A percentile compares a stretch with the other conserved stretches of the same genome.
These are phyloP conservation scores for Nakazawaea molendinolei DNA, from an alignment of 805 yeast species.

Conservation along the genomic window DNA sequence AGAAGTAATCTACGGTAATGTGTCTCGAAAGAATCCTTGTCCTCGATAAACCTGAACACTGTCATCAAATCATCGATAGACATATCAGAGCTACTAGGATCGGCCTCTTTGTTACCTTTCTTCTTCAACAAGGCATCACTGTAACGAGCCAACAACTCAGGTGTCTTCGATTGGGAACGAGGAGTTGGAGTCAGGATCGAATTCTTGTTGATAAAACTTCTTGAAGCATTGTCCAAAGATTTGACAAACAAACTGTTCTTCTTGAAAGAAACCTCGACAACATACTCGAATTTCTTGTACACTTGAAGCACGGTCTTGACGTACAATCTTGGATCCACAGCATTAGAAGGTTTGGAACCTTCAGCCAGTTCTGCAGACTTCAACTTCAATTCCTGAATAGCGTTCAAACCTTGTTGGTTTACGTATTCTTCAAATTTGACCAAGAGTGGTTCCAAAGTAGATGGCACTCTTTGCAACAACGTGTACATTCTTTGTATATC, in stretches of 20 bases:
- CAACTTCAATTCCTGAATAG: constrained; percentile 50
- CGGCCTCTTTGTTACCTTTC: constrained; percentile 62
- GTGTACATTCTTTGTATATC: constrained; percentile 76
- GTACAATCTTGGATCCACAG: constrained; percentile 69
- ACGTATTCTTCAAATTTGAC: constrained; percentile 68
- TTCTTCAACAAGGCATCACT: constrained; percentile 78
- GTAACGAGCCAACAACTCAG: constrained; percentile 86
- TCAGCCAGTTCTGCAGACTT: constrained; percentile 21
- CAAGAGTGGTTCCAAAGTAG: constrained; percentile 74
- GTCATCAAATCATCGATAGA: constrained; percentile 80
- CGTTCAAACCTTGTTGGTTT: constrained; percentile 51
- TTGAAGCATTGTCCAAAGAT: constrained; percentile 86
- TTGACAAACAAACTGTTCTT: constrained; percentile 74
- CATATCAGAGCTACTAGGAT: constrained; percentile 52
- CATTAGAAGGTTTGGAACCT: constrained; percentile 26
- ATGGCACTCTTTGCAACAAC: constrained; percentile 70
- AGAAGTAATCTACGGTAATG: constrained; percentile 87
- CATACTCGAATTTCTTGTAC: constrained; percentile 57
- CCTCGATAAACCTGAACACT: constrained; percentile 80
- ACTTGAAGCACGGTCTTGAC: constrained; percentile 70
- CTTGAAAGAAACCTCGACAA: constrained; percentile 62
- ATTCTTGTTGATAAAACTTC: constrained; percentile 75
- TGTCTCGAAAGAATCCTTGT: constrained; percentile 92
- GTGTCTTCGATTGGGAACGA: constrained; percentile 67
- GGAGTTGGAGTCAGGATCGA: constrained; percentile 66